A percentile compares a stretch with the other conserved stretches of the same genome.
Conservation (phyloP, 768 basidiomycete genomes). For the Butyriboletus loyo region DNA sequence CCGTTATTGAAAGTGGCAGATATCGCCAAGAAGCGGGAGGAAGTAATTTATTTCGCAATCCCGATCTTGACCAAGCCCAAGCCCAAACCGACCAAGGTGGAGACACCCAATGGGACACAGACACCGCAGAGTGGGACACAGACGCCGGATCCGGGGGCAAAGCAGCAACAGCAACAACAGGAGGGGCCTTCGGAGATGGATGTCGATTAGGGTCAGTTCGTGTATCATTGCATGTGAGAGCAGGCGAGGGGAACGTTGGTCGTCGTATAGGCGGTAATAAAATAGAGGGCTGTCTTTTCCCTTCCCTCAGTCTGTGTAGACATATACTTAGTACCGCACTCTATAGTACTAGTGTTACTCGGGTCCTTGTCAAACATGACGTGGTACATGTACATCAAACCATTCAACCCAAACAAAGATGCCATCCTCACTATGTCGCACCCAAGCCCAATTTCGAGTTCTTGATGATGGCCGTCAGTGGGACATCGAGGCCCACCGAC, state of each 20-base stretch:
- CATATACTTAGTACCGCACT: slow-evolving; percentile 14
- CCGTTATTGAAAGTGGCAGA: slow-evolving; percentile 79
- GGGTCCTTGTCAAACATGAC: background rate
- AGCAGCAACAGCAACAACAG: slow-evolving; percentile 20
- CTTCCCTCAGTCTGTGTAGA: background rate
- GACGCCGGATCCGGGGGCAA: slow-evolving; percentile 50
- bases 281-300: background rate
- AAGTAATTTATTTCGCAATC: slow-evolving; percentile 83
- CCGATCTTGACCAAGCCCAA: slow-evolving; percentile 91
- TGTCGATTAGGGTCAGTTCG: slow-evolving; percentile 54
- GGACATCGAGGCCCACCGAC: slow-evolving; percentile 64
- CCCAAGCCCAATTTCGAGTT: slow-evolving; percentile 83
- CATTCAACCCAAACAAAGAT: background rate
- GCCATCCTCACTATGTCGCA: slow-evolving; percentile 37
- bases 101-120: slow-evolving; percentile 53
- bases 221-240: no score
- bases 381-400: background rate
- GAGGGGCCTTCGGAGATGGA: slow-evolving; percentile 75
- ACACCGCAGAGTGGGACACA: slow-evolving; percentile 67
- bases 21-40: slow-evolving; percentile 88
- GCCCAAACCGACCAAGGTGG: slow-evolving; percentile 75
- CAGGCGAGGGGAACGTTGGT: background rate
- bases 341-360: slow-evolving; percentile 4
- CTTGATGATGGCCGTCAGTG: slow-evolving; percentile 83
- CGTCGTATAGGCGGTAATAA: background rate